Base-by-base conservation (phyloP, 345 rosid genomes). In the Aurinia saxatilis region DNA sequence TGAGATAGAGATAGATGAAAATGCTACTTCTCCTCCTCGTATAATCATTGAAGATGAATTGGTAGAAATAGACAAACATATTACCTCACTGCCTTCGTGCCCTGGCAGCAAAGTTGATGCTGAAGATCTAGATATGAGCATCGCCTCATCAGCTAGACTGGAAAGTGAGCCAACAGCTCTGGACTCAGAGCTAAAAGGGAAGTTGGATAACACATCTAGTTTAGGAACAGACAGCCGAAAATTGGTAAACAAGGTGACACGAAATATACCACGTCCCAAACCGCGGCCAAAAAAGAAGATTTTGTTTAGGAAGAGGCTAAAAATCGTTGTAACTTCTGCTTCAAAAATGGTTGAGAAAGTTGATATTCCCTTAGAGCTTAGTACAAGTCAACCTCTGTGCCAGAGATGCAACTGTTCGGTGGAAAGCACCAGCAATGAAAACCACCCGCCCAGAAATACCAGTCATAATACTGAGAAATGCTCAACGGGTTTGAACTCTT, bases 371-470 rank as follows among this genome's bases (percentile, higher is more conserved):
- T 54, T 67, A 47, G 73, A 68, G 61, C 75, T 81, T 23, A 70
- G 21, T 62, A 41, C 73, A 25, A 75, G 73, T 67, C 82, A 79
- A 58, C 47, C 82, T 52, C 68, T 91, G 50, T 91, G 98, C 82
- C 87, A 83, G 77, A 88, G 75, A 71, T 91, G 98, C 56, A 90
- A 82, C 14, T 86, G 96, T 71, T 55, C 83, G 41, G 45, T 91
- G 59, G 73, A 68, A 65, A 74, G 63, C 71, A 70, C 54, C 54
- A 74, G 52, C 61, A 72, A 51, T 39, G 79, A 79, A 39, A 50
- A 76, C 15, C 63, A 78, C 63, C 50, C 2, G 0, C 14, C 60
- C 16, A 1, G 35, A 10, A 16, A 29, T 30, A 21, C 53, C 13
- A 40, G 25, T 33, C 37, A 51, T 12, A 30, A 10, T 18, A 41